phyloP scores from a whole-genome alignment of 1,284 basidiomycete species.

The Afroboletus lepidellus region DNA sequence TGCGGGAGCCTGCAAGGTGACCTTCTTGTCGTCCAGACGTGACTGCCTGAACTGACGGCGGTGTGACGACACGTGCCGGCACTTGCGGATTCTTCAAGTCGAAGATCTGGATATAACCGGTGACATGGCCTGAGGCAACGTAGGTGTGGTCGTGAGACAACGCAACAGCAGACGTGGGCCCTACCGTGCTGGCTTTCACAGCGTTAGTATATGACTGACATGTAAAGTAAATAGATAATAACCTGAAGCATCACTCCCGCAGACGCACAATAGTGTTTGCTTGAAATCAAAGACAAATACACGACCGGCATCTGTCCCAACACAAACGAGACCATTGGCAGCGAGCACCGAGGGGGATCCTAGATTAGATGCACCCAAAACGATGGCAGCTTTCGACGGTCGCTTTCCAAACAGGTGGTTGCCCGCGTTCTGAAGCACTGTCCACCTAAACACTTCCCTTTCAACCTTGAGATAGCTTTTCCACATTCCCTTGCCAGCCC shows the following conservation, averaged over 20 bases:
- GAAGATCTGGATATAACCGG: conserved; percentile 86
- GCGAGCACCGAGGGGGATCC: conserved; percentile 81
- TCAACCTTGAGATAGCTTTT: conserved; percentile 32
- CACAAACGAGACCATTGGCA: conserved; percentile 85
- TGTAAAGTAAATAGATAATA: conserved; percentile 27
- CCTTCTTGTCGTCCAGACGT: conserved; percentile 89
- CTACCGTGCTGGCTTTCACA: conserved; percentile 55
- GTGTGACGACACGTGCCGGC: conserved; percentile 69
- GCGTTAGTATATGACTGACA: conserved; percentile 18
- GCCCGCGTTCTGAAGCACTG: conserved; percentile 62
- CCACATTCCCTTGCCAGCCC: conserved; percentile 22
- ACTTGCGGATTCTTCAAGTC: conserved; percentile 69
- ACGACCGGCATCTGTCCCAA: conserved; percentile 82
- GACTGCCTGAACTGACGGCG: conserved; percentile 66
- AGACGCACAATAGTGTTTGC: conserved; percentile 79
- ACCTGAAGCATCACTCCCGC: conserved; percentile 71
- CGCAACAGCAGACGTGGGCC: conserved; percentile 87
- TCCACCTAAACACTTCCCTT: conserved; percentile 77
- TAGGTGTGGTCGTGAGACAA: conserved; percentile 94
- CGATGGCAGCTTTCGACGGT: conserved; percentile 56
- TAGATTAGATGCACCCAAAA: conserved; percentile 55
- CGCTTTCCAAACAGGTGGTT: conserved; percentile 53
- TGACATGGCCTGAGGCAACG: conserved; percentile 85
- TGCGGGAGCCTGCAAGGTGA: conserved; percentile 83
- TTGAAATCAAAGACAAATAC: conserved; percentile 89